Percentiles rank a stretch among this genome's conserved stretches.
Conservation (phyloP, 106 monocot genomes). For the Dendrobium officinale region DNA sequence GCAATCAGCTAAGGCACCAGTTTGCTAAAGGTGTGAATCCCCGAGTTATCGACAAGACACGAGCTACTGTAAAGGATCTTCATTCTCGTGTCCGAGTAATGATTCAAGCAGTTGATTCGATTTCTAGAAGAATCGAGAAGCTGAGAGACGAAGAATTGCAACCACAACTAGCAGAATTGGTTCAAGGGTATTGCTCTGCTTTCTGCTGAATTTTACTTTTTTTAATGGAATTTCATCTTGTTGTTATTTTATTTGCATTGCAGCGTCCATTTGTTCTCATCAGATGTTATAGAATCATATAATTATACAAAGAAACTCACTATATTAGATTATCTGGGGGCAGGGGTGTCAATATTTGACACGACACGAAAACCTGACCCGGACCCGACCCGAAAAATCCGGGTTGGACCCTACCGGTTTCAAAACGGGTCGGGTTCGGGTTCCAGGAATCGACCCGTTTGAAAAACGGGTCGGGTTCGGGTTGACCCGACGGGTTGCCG, state of each 20-base stretch:
- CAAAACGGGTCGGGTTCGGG: no score
- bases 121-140: conserved; percentile 82
- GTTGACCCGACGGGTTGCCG: no score
- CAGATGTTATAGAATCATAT: no score
- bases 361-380: no score
- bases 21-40: conserved; percentile 61
- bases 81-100: conserved; percentile 66
- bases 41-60: conserved; percentile 70
- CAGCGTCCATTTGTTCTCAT: background rate
- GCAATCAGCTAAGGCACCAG: conserved; percentile 59
- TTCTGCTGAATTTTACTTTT: background rate
- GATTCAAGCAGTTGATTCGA: conserved; percentile 23
- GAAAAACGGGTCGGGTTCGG: no score
- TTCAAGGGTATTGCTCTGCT: conserved; percentile 52
- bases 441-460: no score
- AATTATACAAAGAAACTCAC: no score
- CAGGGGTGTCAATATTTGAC: no score
- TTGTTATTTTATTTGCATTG: background rate
- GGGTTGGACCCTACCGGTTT: no score
- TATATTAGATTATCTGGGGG: no score
- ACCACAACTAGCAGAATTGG: conserved; percentile 76
- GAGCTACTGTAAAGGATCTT: conserved; percentile 77
- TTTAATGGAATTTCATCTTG: background rate
- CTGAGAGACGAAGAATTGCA: conserved; percentile 84
- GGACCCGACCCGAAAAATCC: no score